phyloP scores from a whole-genome alignment of 169 alveolate species.

The Eimeria acervulina region DNA sequence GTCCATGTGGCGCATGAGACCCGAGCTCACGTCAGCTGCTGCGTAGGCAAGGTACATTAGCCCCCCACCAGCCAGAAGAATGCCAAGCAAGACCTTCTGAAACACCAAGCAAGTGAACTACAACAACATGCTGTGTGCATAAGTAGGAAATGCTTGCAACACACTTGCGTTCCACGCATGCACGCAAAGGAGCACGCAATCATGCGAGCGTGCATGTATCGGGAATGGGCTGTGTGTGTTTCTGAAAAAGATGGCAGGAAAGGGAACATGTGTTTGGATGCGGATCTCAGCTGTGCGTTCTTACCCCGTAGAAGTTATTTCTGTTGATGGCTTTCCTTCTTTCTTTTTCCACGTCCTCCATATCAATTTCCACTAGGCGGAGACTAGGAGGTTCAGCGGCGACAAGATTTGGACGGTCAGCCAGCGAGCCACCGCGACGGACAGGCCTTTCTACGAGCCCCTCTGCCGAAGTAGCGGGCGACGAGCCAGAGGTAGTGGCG shows the following conservation, averaged over 20 bases:
- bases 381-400: not conserved
- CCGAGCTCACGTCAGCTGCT: constrained; percentile 56
- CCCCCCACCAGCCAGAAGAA: constrained; percentile 47
- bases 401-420: not conserved
- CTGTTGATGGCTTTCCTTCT: not conserved
- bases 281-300: not conserved
- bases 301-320: constrained; percentile 65
- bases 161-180: not conserved
- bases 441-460: not conserved
- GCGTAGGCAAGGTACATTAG: constrained; percentile 57
- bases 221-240: not conserved
- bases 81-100: constrained; percentile 48
- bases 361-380: constrained; percentile 35
- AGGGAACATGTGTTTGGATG: not conserved
- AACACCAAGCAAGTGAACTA: not conserved
- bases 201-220: not conserved
- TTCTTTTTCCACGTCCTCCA: constrained; percentile 37
- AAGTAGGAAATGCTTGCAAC: not conserved
- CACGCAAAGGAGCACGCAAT: not conserved
- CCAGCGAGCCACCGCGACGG: not conserved
- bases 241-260: not conserved
- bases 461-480: not conserved
- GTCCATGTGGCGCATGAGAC: constrained; percentile 65
- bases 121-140: not conserved
- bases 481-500: not conserved